Base-by-base conservation (phyloP, 495 filamentous ascomycete species). In the Symbiotaphrina buchneri region DNA sequence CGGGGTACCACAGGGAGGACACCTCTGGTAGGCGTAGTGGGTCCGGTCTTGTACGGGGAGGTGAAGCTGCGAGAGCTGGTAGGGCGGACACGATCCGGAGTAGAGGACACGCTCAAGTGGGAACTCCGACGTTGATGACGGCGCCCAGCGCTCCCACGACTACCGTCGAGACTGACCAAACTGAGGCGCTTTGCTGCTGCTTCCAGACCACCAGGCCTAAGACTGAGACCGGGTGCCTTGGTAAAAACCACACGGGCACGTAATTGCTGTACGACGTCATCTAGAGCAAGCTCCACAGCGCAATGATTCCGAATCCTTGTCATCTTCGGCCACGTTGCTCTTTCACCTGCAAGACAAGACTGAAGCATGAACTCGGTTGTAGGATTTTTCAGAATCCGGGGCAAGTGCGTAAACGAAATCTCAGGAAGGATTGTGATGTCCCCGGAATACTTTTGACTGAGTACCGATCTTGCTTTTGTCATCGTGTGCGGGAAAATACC, bases 381-480 rank as follows among this genome's bases (percentile, higher is more conserved):
- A n/a, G 84, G 84, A 34, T 94, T 94, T 36, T 62, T 73, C 15
- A 94, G 50, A 21, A 92, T 73, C 11, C 63, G 60, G 3, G 72
- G 78, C 21, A 91, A 68, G 38, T 90, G 71, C 4, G 63, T 56
- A 20, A 74, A 70, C 2, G 65, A 59, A 30, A 91, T 74, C 33
- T 78, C 68, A 0, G 84, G 84, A 30, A 91, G 64, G 31, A 94
- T 93, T 28, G 77, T 94, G 47, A 94, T 91, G 48, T 94, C 82
- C n/a, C 85, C 85, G 3, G 74, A 78, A 40, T 94, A 94, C 38
- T 74, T 80, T 42, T 94, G 84, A 38, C 71, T 82, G 29, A 93
- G 55, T 14, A 94, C 72, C 0, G 75, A 81, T 18, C 71, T 63
- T 5, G 68, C 54, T 43, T 93, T 94, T 20, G 70, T 81, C 37